Percentiles rank a stretch among this genome's conserved stretches.
Conservation (phyloP, 495 filamentous ascomycete genomes). For the Talaromyces thailandensis region DNA sequence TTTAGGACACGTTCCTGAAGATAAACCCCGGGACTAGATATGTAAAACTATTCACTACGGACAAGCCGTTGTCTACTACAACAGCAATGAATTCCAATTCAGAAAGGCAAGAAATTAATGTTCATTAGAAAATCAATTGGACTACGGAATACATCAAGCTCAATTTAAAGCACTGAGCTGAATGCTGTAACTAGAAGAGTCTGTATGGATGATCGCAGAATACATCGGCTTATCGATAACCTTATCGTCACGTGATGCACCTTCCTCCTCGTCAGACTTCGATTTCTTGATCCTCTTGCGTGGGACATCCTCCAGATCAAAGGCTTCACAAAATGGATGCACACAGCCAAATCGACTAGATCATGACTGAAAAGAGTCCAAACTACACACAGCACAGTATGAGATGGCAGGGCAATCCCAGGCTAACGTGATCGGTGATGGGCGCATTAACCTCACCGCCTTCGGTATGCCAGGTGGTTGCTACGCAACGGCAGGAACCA, state of each 20-base stretch:
- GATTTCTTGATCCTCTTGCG: neutral
- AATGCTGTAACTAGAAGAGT: neutral
- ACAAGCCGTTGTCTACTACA: neutral
- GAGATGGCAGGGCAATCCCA: neutral
- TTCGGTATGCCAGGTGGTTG: conserved; percentile 27
- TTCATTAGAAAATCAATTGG: neutral
- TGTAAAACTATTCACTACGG: too few species aligned
- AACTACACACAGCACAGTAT: neutral
- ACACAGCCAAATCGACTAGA: neutral
- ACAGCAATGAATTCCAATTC: neutral
- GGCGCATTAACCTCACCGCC: conserved; percentile 20
- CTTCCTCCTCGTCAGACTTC: neutral
- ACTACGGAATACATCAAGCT: neutral
- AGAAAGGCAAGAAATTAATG: neutral
- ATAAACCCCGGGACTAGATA: neutral
- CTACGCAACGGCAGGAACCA: conserved; percentile 31
- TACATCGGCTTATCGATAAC: neutral
- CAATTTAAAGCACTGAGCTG: neutral
- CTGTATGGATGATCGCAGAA: neutral
- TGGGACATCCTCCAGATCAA: neutral
- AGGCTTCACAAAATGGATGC: neutral
- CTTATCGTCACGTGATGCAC: neutral
- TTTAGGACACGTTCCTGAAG: neutral
- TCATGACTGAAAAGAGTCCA: neutral
- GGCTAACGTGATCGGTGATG: neutral